Conservation (phyloP, 495 filamentous ascomycete species). For the Margaritispora aquatica region DNA sequence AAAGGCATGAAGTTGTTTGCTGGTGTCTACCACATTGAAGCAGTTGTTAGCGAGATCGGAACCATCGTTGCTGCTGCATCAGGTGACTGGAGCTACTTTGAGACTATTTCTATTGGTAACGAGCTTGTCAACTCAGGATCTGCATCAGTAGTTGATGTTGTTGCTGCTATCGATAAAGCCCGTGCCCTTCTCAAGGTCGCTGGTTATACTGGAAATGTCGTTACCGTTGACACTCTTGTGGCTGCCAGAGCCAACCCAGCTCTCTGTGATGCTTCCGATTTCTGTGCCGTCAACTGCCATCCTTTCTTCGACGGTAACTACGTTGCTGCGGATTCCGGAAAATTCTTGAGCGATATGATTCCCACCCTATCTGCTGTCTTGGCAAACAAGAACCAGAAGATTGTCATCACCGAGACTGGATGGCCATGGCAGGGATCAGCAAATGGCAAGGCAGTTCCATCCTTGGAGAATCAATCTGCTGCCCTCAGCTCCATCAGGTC, state of each 20-base stretch:
- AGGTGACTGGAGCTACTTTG: slow-evolving; percentile 55
- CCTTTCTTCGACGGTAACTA: slow-evolving; percentile 72
- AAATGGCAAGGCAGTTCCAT: slow-evolving; percentile 61
- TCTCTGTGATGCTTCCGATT: slow-evolving; percentile 69
- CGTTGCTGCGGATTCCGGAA: slow-evolving; percentile 50
- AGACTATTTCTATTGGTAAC: slow-evolving; percentile 74
- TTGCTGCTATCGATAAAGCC: slow-evolving; percentile 48
- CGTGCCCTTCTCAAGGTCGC: slow-evolving; percentile 47
- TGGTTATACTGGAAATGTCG: slow-evolving; percentile 69
- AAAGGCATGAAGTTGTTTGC: slow-evolving; percentile 62
- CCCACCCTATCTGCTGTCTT: slow-evolving; percentile 31
- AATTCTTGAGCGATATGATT: slow-evolving; percentile 55
- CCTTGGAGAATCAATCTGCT: slow-evolving; percentile 49
- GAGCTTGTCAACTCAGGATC: slow-evolving; percentile 64
- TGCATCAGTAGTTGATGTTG: slow-evolving; percentile 44
- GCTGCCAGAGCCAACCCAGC: slow-evolving; percentile 57
- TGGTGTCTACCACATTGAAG: slow-evolving; percentile 61
- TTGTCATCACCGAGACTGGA: slow-evolving; percentile 66
- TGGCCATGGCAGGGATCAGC: slow-evolving; percentile 66
- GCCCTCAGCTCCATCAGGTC: slow-evolving; percentile 58
- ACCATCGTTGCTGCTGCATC: slow-evolving; percentile 37
- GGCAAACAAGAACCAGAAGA: slow-evolving; percentile 26
- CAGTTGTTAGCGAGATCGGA: slow-evolving; percentile 49
- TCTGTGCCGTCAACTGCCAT: slow-evolving; percentile 75
- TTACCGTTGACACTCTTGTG: slow-evolving; percentile 72